A percentile compares a stretch with the other conserved stretches of the same genome.
Evolutionary conservation across 768 basidiomycete species (phyloP).

Genomic region (Tephrocybe sp.): DNA sequence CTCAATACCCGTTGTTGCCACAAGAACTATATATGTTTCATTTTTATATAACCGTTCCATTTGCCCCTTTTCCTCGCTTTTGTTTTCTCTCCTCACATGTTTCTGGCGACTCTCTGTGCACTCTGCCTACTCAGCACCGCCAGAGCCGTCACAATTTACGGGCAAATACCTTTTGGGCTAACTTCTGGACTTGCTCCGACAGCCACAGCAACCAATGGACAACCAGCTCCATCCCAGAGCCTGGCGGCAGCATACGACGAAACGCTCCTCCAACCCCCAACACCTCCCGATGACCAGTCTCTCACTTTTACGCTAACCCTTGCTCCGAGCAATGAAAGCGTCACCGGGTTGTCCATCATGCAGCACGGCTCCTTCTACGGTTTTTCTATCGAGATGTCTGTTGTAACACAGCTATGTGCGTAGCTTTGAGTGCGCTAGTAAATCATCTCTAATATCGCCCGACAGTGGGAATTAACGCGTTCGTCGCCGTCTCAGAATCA

Average conservation of each 20-base stretch:
- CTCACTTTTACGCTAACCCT: slow-evolving; percentile 47
- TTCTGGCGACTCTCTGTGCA: slow-evolving; percentile 7
- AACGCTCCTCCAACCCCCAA: slow-evolving; percentile 47
- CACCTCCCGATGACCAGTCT: slow-evolving; percentile 44
- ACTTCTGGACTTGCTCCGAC: slow-evolving; percentile 2
- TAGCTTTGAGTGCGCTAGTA: slow-evolving; percentile 24
- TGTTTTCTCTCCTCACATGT: slow-evolving; percentile 12
- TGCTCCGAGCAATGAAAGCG: slow-evolving; percentile 29
- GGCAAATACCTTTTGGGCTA: slow-evolving; percentile 29
- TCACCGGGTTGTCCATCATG: slow-evolving; percentile 36
- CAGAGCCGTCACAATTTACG: slow-evolving; percentile 30
- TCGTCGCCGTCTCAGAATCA: slow-evolving; percentile 14
- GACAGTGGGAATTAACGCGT: slow-evolving; percentile 56
- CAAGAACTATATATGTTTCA: too few species aligned
- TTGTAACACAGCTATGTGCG: slow-evolving; percentile 65
- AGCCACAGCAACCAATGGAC: slow-evolving; percentile 16
- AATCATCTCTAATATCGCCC: slow-evolving; percentile 3
- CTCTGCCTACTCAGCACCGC: slow-evolving; percentile 9
- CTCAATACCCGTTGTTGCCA: too few species aligned
- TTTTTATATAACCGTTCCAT: neutral
- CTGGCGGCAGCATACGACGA: slow-evolving; percentile 52
- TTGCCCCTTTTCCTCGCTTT: neutral
- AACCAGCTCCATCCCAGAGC: slow-evolving; percentile 30
- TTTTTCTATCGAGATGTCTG: slow-evolving; percentile 77
- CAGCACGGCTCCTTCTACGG: slow-evolving; percentile 62